These are phyloP conservation scores for Quercus suber DNA, from an alignment of 306 rosid genomes.

Conservation along the genomic window DNA sequence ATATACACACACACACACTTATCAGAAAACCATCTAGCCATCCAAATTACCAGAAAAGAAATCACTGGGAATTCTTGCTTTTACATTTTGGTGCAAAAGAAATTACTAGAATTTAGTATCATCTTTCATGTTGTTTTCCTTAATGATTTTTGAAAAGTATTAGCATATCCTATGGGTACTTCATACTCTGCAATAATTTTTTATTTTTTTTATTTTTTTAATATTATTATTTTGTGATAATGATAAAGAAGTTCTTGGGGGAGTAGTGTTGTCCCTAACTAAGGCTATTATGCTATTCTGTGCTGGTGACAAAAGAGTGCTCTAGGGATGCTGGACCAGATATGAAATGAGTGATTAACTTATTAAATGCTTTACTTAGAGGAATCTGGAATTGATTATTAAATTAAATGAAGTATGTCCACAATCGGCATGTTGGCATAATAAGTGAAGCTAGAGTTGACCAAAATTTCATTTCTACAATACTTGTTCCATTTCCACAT, in stretches of 20 bases:
- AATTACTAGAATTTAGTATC: no score
- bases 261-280: no score
- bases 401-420: no score
- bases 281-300: background rate
- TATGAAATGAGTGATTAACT: background rate
- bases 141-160: background rate
- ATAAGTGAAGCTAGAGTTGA: no score
- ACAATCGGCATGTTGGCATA: no score
- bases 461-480: no score
- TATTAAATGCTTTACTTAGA: background rate
- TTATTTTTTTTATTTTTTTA: no score
- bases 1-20: background rate
- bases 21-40: background rate
- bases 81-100: background rate
- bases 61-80: background rate
- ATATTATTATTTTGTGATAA: no score
- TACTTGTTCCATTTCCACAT: no score
- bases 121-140: background rate
- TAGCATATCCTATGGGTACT: background rate
- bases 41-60: no score
- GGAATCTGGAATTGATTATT: no score
- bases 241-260: no score
- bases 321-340: background rate
- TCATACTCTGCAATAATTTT: background rate
- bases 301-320: background rate